A percentile compares a stretch with the other conserved stretches of the same genome.
These are phyloP conservation scores for Ceriops decandra DNA, from an alignment of 345 rosid species.

Conservation along the genomic window DNA sequence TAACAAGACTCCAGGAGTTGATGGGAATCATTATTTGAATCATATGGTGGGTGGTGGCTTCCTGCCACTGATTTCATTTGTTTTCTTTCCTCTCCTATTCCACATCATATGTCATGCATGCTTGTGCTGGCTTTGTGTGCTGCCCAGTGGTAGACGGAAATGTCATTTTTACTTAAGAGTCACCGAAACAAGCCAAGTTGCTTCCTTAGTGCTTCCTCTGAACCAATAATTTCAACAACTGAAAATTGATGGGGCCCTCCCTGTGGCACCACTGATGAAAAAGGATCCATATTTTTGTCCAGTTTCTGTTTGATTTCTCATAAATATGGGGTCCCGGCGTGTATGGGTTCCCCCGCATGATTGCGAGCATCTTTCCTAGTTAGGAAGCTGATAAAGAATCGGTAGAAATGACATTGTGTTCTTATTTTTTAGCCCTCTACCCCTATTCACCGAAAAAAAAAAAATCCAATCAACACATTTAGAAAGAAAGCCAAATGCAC, in stretches of 20 bases:
- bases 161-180: constrained; percentile 14
- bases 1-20: not conserved
- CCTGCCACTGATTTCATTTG: constrained; percentile 2
- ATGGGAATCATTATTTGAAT: not conserved
- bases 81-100: constrained; percentile 6
- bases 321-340: constrained; percentile 1
- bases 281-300: constrained; percentile 17
- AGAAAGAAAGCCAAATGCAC: constrained; percentile 7
- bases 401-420: constrained; percentile 21
- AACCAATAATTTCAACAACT: not conserved
- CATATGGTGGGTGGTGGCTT: not conserved
- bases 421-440: constrained; percentile 10
- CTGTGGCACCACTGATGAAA: constrained; percentile 24
- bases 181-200: constrained; percentile 16
- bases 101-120: constrained; percentile 16
- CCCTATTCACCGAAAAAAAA: not conserved
- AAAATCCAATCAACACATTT: constrained; percentile 8
- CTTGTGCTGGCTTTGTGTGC: constrained; percentile 8
- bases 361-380: constrained; percentile 20
- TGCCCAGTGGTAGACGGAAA: constrained; percentile 14
- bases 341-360: constrained; percentile 13
- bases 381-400: constrained; percentile 18
- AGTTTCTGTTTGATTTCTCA: constrained; percentile 17
- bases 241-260: constrained; percentile 22
- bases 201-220: constrained; percentile 26